These are phyloP conservation scores for Agaricus blazei DNA, from an alignment of 768 basidiomycete genomes.

Conservation along the genomic window DNA sequence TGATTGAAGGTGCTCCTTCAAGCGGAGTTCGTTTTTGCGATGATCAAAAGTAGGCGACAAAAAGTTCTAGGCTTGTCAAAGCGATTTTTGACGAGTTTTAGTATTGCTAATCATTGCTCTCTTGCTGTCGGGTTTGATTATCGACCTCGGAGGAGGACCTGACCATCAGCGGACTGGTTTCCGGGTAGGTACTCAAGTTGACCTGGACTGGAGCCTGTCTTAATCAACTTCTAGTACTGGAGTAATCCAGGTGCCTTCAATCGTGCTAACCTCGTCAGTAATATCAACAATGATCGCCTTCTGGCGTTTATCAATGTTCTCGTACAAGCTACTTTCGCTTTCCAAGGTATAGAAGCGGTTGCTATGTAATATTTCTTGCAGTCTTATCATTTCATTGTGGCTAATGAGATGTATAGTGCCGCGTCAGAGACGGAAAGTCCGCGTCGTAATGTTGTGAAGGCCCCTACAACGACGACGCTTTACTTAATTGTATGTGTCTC, in stretches of 20 bases:
- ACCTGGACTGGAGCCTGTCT: constrained; percentile 12
- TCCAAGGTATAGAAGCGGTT: constrained; percentile 73
- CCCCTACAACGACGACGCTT: constrained; percentile 54
- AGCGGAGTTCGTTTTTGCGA: constrained; percentile 47
- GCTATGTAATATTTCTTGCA: constrained; percentile 38
- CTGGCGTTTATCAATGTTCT: constrained; percentile 38
- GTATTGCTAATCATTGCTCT: constrained; percentile 57
- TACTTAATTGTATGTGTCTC: constrained; percentile 33
- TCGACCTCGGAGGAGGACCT: constrained; percentile 79
- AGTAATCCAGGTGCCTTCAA: constrained; percentile 63
- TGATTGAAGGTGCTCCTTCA: constrained; percentile 12
- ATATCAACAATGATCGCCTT: constrained; percentile 42
- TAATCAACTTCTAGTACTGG: constrained; percentile 44
- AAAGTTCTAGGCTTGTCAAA: neutral
- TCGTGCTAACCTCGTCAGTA: constrained; percentile 34
- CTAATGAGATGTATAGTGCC: constrained; percentile 22
- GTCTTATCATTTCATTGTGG: too few relatives aligned
- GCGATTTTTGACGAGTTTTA: constrained; percentile 14
- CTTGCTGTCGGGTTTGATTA: constrained; percentile 56
- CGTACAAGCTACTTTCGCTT: constrained; percentile 66
- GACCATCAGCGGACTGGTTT: constrained; percentile 62
- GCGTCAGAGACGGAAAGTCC: constrained; percentile 78
- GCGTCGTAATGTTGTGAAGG: constrained; percentile 70
- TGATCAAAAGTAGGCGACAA: constrained; percentile 48
- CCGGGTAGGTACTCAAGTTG: constrained; percentile 32